Percentiles rank a stretch among this genome's conserved stretches.
Evolutionary conservation across 2,329 filamentous ascomycete species (phyloP).

Genomic region (Drechslerella coelobrocha): DNA sequence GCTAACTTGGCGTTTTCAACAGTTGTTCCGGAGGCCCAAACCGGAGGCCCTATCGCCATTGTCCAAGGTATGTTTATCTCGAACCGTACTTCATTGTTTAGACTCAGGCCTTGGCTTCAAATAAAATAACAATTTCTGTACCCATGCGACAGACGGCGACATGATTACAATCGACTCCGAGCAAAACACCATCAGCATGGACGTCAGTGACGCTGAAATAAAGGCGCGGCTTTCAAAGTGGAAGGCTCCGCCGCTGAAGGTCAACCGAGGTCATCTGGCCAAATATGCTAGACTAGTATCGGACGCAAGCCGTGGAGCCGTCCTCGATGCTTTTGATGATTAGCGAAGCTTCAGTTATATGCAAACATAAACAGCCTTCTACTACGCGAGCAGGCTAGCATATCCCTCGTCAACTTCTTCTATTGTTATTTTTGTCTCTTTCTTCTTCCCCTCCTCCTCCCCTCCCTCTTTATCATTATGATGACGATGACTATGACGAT

Average conservation of each 20-base stretch:
- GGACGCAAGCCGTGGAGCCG: constrained; percentile 80
- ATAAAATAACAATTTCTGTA: not conserved
- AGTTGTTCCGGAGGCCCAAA: constrained; percentile 81
- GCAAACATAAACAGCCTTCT: too few relatives aligned
- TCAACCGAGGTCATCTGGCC: constrained; percentile 82
- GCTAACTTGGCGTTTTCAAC: constrained; percentile 24
- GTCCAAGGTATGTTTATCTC: constrained; percentile 61
- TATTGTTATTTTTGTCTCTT: not conserved
- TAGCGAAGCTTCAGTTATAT: not conserved
- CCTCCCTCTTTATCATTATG: too few relatives aligned
- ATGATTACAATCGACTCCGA: constrained; percentile 84
- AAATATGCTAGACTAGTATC: constrained; percentile 90
- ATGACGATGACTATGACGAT: too few relatives aligned
- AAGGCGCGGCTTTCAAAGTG: constrained; percentile 69
- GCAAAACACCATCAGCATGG: constrained; percentile 74
- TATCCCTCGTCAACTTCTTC: not conserved
- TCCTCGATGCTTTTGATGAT: constrained; percentile 47
- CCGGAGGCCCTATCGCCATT: constrained; percentile 85
- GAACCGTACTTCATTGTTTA: not conserved
- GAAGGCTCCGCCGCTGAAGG: constrained; percentile 73
- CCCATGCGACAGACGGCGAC: constrained; percentile 69
- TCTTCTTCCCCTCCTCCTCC: not conserved
- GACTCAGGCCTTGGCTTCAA: not conserved
- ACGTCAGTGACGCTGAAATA: constrained; percentile 75
- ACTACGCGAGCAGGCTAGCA: too few relatives aligned